Evolutionary conservation across 2,329 filamentous ascomycete genomes (phyloP), one percentile per base, ranked within the genome.

Genomic region (Neoarthrinium moseri): DNA sequence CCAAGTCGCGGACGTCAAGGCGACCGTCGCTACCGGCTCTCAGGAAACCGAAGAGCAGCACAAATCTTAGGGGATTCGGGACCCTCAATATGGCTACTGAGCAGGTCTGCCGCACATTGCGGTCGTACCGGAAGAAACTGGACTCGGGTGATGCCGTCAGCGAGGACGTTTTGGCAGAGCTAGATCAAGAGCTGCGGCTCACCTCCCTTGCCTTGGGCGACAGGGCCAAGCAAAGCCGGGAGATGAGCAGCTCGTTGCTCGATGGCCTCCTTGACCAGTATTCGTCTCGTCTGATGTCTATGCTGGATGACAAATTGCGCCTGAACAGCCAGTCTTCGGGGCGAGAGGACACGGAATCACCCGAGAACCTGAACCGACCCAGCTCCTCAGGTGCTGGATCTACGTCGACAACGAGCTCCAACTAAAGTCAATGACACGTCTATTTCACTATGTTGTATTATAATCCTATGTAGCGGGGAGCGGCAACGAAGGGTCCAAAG

Each of bases 221-320:
- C 45, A 69, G 78, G 26, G 75, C 73, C 5, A 77, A 74, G 48
- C 68, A 78, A 51, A 78, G 71, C 61, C 70, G 74, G 56, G 61
- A 72, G 2, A 72, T 83, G 61, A 80, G 75, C 51, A 81, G 84
- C 56, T 76, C 74, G 15, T 70, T 80, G 39, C 67, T 87, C 26
- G 79, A 74, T 32, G 84, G 83, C 40, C 67, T 91, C 35, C 69
- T 91, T 6, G 87, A 90, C 54, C 81, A 89, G 65, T 90, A 90
- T 57, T 88, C 85, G 2, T 85, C 89, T 57, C 76, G 83, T 49
- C 69, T 91, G 38, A 81, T 89, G 5, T 80, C 74, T 36, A 74
- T 90, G 64, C 73, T 91, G 35, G 86, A 91, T 52, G 83, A 89
- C 63, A 87, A 86, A 62, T 73, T 90, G 41, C 69, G 75, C 37